Percentiles rank a stretch among this genome's conserved stretches.
phyloP scores from a whole-genome alignment of 805 yeast genomes.

The Ogataea nakhonphanomensis region DNA sequence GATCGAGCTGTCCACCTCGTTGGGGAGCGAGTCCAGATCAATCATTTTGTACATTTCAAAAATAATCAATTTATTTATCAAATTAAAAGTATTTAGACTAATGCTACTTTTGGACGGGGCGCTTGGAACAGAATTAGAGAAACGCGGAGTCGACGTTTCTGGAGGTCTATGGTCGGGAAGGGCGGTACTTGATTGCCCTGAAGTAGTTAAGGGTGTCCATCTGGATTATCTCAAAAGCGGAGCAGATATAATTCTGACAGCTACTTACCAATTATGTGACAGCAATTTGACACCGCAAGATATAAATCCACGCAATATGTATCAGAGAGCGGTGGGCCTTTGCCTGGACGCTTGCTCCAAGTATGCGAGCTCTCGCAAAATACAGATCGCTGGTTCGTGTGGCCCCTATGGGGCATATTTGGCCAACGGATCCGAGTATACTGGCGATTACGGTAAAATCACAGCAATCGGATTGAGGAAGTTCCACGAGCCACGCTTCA shows the following conservation, averaged over 20 bases:
- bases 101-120: conserved; percentile 54
- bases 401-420: conserved; percentile 78
- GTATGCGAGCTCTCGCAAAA: conserved; percentile 9
- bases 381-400: conserved; percentile 54
- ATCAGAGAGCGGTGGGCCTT: conserved; percentile 23
- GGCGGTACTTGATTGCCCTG: conserved; percentile 44
- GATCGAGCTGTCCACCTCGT: conserved; percentile 4
- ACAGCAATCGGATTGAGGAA: conserved; percentile 37
- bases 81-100: conserved; percentile 1
- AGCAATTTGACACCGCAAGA: conserved; percentile 34
- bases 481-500: conserved; percentile 50
- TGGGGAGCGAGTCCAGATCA: conserved; percentile 5
- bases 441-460: conserved; percentile 56
- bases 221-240: conserved; percentile 50
- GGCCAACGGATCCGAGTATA: conserved; percentile 68
- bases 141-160: conserved; percentile 40
- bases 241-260: conserved; percentile 51
- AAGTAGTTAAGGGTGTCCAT: conserved; percentile 45
- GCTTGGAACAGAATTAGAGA: conserved; percentile 60
- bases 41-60: neutral
- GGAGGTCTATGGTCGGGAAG: conserved; percentile 61
- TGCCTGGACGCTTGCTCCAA: conserved; percentile 22
- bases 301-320: conserved; percentile 20
- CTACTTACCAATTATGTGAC: conserved; percentile 59
- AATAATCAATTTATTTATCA: neutral